Evolutionary conservation across 192 early-diverging fungal species (phyloP).

Genomic region (Coemansia sp.): DNA sequence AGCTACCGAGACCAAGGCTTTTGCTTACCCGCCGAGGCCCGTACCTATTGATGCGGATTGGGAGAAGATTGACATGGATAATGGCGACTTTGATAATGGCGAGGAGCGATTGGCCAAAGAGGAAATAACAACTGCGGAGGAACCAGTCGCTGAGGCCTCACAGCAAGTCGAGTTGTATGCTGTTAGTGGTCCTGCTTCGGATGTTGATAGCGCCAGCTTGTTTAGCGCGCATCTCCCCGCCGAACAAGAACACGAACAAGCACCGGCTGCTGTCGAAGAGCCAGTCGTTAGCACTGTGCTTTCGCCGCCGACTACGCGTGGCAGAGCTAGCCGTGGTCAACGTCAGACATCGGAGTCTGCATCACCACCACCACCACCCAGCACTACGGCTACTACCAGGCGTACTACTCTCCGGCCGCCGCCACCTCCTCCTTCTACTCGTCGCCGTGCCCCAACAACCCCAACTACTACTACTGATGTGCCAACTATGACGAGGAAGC

Average conservation of each 20-base stretch:
- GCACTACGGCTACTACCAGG: no score
- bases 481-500: not conserved
- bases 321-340: not conserved
- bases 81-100: constrained; percentile 5
- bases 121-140: not conserved
- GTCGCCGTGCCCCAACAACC: not conserved
- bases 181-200: not conserved
- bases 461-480: not conserved
- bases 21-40: constrained; percentile 44
- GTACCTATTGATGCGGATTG: constrained; percentile 44
- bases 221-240: not conserved
- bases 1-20: not conserved
- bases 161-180: constrained; percentile 26
- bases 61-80: constrained; percentile 31
- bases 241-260: not conserved
- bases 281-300: not conserved
- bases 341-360: not conserved
- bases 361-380: not conserved
- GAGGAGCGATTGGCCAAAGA: not conserved
- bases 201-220: not conserved
- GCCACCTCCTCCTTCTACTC: not conserved
- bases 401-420: not conserved
- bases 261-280: not conserved
- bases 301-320: constrained; percentile 8
- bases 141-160: not conserved